phyloP scores from a whole-genome alignment of 306 rosid genomes.

The Fagus crenata region DNA sequence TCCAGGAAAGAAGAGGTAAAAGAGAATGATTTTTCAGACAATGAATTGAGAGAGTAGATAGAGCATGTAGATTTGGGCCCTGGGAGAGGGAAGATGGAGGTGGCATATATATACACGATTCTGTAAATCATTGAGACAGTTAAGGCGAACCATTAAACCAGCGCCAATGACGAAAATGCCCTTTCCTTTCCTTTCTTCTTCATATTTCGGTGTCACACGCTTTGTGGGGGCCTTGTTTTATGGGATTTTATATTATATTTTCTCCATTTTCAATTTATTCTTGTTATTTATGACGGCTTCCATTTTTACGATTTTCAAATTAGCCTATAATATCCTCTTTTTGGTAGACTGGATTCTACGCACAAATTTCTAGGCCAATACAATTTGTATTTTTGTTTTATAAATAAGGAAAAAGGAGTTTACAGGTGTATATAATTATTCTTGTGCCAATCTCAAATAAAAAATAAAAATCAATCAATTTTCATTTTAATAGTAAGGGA shows the following conservation, averaged over 20 bases:
- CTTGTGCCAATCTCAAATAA: too few species aligned
- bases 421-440: too few species aligned
- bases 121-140: slow-evolving; percentile 9
- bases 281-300: too few species aligned
- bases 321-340: too few species aligned
- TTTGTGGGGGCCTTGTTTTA: slow-evolving; percentile 16
- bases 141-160: slow-evolving; percentile 16
- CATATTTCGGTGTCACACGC: slow-evolving; percentile 17
- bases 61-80: not conserved
- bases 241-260: not conserved
- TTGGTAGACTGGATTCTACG: too few species aligned
- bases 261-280: not conserved
- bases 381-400: too few species aligned
- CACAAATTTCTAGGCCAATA: too few species aligned
- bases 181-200: not conserved
- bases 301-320: too few species aligned
- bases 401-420: too few species aligned
- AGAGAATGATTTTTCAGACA: slow-evolving; percentile 15
- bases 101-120: not conserved
- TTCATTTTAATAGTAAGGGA: too few species aligned
- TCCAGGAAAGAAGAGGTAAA: not conserved
- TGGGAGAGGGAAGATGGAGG: slow-evolving; percentile 4
- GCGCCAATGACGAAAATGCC: slow-evolving; percentile 17
- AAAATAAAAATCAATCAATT: too few species aligned
- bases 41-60: not conserved